These are phyloP conservation scores for Wallacemonas sp. DNA, from an alignment of 208 protist species.

Conservation along the genomic window DNA sequence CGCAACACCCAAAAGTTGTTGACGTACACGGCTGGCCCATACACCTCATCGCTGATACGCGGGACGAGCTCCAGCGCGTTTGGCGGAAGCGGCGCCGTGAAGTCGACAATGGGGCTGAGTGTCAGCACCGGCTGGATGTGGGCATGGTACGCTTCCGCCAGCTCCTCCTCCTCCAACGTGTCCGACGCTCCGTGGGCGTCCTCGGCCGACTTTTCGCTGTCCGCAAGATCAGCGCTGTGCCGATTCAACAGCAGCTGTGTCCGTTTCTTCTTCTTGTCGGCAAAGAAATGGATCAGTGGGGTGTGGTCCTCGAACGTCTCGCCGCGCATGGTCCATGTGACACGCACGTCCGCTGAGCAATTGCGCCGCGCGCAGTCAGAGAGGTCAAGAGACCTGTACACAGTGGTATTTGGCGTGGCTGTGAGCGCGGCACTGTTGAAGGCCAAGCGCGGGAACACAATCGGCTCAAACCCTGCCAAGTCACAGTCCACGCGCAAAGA, in stretches of 20 bases:
- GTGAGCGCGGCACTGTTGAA: conserved; percentile 27
- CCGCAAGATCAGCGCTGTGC: too few relatives aligned
- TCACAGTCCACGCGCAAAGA: conserved; percentile 25
- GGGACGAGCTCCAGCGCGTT: conserved; percentile 44
- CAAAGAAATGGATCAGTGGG: conserved; percentile 36
- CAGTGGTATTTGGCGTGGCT: not conserved
- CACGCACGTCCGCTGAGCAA: conserved; percentile 23
- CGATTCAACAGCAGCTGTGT: conserved; percentile 27
- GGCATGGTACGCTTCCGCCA: conserved; percentile 25
- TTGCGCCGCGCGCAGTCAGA: conserved; percentile 22
- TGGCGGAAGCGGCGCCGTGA: conserved; percentile 57
- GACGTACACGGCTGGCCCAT: conserved; percentile 90
- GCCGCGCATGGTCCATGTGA: conserved; percentile 29
- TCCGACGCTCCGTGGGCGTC: too few relatives aligned
- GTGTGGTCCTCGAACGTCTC: conserved; percentile 28
- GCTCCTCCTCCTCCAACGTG: not conserved
- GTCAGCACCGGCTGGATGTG: conserved; percentile 71
- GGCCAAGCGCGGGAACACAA: conserved; percentile 22
- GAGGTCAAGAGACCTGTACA: conserved; percentile 22
- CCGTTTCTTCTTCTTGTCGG: conserved; percentile 31
- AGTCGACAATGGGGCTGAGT: conserved; percentile 73
- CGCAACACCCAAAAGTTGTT: conserved; percentile 96
- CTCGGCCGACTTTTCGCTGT: not conserved
- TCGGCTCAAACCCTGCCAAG: conserved; percentile 30
- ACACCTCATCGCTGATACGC: conserved; percentile 38